Base-by-base conservation (phyloP, 1,139 yeast genomes). In the Arxiozyma slooffiae region DNA sequence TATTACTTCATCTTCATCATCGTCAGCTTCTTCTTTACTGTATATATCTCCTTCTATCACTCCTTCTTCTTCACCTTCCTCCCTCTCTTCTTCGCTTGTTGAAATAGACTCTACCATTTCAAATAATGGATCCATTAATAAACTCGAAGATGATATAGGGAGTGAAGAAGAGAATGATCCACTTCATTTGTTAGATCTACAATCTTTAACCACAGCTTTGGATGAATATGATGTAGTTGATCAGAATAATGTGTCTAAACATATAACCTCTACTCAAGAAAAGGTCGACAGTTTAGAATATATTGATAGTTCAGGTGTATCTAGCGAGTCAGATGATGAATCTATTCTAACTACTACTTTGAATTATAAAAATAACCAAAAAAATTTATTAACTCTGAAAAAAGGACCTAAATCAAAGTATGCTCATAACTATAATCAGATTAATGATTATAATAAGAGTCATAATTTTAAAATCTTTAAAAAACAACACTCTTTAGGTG, bases 401-500 rank as follows among this genome's bases (percentile, higher is more conserved):
- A 48, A 44, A 37, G 50, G 46, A 36, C 41, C 48, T 2, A 50
- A 38, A 34, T 46, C 47, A 7, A 50, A 50, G 14, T 48, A 47
- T 21, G 45, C 48, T 8, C 50, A 44, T 21, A 17, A 47, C 22
- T 48, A 55, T 44, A 48, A 47, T 26, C 50, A 48, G 16, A 42
- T 46, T 23, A 23, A 55, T 18, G 37, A 50, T 4, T 48, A 47
- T 14, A 49, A 49, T 18, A 48, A 49, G 11, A 49, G 46, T 18
- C 49, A 54, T 11, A 60, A 56, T 38, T 64, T 60, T 52, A 58
- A 59, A 41, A 55, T 65, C 1, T 58, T 63, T 1, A 64, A 64
- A 51, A 59, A 50, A 47, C 57, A 56, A 34, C 69, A 65, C 49
- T 63, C 68, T 2, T 40, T 57, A 23, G 97, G 97, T 1, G 85